Evolutionary conservation across 202 grass and related monocot species (phyloP).

Genomic region (Carex arenaria): DNA sequence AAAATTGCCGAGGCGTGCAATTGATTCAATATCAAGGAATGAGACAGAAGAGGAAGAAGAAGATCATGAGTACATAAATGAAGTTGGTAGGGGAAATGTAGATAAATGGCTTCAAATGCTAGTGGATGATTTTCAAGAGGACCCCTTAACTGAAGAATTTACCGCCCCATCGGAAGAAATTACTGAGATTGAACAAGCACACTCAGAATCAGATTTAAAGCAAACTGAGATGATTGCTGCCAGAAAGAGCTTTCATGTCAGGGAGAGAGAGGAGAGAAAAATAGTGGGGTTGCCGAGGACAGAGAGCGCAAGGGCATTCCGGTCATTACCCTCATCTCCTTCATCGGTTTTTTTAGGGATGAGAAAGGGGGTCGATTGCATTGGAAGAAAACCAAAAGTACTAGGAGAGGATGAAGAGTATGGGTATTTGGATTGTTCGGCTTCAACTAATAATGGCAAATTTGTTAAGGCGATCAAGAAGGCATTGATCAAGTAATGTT

Average conservation of each 20-base stretch:
- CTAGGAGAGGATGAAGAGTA: conserved; percentile 39
- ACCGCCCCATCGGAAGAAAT: conserved; percentile 41
- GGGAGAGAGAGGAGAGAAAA: conserved; percentile 43
- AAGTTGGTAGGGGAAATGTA: conserved; percentile 53
- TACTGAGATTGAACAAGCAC: conserved; percentile 23
- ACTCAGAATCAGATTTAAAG: conserved; percentile 16
- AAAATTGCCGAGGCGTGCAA: conserved; percentile 29
- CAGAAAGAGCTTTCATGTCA: conserved; percentile 63
- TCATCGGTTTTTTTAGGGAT: conserved; percentile 60
- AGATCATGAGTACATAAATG: conserved; percentile 35
- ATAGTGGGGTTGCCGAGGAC: conserved; percentile 45
- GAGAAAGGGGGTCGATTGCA: conserved; percentile 64
- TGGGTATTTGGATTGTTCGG: conserved; percentile 31
- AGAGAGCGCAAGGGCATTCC: conserved; percentile 66
- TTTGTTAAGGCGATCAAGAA: conserved; percentile 88
- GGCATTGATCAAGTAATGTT: conserved; percentile 63
- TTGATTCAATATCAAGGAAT: conserved; percentile 27
- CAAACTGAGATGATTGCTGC: neutral
- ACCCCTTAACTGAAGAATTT: conserved; percentile 15
- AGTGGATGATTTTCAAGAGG: conserved; percentile 44
- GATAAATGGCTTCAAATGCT: conserved; percentile 83
- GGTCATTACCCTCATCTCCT: conserved; percentile 89
- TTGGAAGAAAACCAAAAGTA: conserved; percentile 58
- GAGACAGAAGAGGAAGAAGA: conserved; percentile 55
- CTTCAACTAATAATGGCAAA: conserved; percentile 50